phyloP scores from a whole-genome alignment of 306 rosid genomes.

The Prunus mira region DNA sequence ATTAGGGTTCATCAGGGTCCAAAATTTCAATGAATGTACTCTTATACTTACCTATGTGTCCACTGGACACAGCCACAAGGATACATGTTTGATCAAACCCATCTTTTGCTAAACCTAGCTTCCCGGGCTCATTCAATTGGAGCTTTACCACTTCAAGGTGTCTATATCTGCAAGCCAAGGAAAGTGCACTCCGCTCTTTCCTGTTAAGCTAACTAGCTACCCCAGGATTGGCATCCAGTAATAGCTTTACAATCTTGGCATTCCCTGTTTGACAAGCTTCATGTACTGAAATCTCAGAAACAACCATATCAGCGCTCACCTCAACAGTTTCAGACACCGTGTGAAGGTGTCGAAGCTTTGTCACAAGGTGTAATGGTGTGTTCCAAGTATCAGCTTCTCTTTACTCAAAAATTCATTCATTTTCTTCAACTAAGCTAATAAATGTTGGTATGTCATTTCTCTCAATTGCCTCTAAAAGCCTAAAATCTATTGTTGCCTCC shows the following conservation, averaged over 20 bases:
- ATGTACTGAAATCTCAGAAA: slow-evolving; percentile 39
- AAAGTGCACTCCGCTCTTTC: slow-evolving; percentile 32
- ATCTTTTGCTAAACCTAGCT: slow-evolving; percentile 22
- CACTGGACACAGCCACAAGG: slow-evolving; percentile 55
- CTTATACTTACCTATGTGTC: slow-evolving; percentile 42
- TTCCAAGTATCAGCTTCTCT: slow-evolving; percentile 6
- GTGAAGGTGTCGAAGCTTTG: no score
- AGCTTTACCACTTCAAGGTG: slow-evolving; percentile 43
- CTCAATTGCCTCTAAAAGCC: background rate
- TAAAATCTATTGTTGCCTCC: background rate
- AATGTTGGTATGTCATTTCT: background rate
- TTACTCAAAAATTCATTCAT: slow-evolving; percentile 27
- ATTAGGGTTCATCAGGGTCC: no score
- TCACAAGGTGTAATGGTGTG: no score
- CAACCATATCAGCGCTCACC: no score
- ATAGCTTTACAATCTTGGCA: slow-evolving; percentile 25
- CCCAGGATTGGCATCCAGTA: slow-evolving; percentile 34
- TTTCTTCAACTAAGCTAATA: no score
- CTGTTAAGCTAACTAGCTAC: slow-evolving; percentile 31
- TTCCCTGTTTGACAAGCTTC: slow-evolving; percentile 46
- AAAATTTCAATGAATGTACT: background rate
- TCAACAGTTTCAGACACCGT: no score
- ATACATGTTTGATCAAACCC: slow-evolving; percentile 47
- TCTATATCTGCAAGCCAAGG: slow-evolving; percentile 43
- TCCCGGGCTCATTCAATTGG: slow-evolving; percentile 34